Evolutionary conservation across 441 rosid species (phyloP), one percentile per base, ranked within the genome.

Genomic region (Jatropha multifida): DNA sequence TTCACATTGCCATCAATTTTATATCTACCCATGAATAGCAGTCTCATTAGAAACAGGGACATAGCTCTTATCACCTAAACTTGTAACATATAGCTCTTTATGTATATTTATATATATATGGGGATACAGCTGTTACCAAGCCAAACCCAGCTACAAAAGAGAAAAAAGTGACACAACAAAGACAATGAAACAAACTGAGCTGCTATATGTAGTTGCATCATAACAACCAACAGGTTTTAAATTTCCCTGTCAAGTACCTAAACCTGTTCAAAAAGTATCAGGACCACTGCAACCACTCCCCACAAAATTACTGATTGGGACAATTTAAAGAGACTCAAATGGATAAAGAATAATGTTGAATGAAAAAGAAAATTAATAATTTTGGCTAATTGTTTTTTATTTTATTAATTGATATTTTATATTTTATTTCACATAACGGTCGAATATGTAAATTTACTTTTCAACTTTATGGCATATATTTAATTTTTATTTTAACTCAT

Each of bases 201-300:
- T 23, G 60, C 48, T 42, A 18, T 49, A 44, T 14, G 20, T 13
- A 59, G 58, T 41, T 68, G 76, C 32, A 65, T 58, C 74, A 27
- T 51, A 64, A 61, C 70, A 60, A 49, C 61, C 79, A 66, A 70
- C 42, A 51, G 0, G n/a, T 7, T 4, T 41, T 55, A 13, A 0
- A 41, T 75, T 73, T 73, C 72, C 27, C 37, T 23, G 44, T 67
- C 64, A 51, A 51, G 23, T 13, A 80, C 74, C 80, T 64, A 81
- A 79, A 77, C 48, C 80, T 44, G 10, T 37, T 18, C 48, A n/a
- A 42, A 23, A 66, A 49, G 15, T 65, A 37, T 72, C 10, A 40
- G 73, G 32, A 75, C 76, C 79, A 75, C 68, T 67, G 12, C 54
- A 74, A 73, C 61, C 23, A 75, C 83, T 71, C 75, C 48, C 73